phyloP scores from a whole-genome alignment of 495 filamentous ascomycete species.

The Jackrogersella minutella region DNA sequence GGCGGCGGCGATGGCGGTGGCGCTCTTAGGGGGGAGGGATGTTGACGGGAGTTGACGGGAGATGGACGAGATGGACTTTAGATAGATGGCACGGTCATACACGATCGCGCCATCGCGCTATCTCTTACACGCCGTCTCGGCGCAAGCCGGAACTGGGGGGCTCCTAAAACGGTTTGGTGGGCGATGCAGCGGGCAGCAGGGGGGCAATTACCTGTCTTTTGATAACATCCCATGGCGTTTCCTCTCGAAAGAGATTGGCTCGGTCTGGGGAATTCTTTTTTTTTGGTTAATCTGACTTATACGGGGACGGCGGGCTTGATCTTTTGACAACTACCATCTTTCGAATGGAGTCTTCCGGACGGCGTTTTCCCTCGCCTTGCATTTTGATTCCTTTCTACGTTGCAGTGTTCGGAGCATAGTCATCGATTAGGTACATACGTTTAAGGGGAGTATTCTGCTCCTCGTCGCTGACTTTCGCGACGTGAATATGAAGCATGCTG shows the following conservation, averaged over 20 bases:
- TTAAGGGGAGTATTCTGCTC: background rate
- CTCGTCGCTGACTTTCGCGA: slow-evolving; percentile 6
- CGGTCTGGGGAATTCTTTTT: slow-evolving; percentile 16
- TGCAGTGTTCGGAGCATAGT: slow-evolving; percentile 24
- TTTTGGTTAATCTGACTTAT: slow-evolving; percentile 9
- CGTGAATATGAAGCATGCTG: slow-evolving; percentile 20
- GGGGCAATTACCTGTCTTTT: slow-evolving; percentile 23
- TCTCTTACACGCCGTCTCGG: background rate
- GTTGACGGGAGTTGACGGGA: slow-evolving; percentile 7
- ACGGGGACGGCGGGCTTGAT: slow-evolving; percentile 20
- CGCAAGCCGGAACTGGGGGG: background rate
- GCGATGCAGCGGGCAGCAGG: slow-evolving; percentile 12
- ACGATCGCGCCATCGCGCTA: background rate
- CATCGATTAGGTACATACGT: slow-evolving; percentile 30
- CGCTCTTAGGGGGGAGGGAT: slow-evolving; percentile 16
- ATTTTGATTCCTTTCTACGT: slow-evolving; percentile 17
- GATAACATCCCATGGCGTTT: slow-evolving; percentile 31
- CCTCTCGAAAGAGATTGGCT: slow-evolving; percentile 7
- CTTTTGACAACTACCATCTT: slow-evolving; percentile 17
- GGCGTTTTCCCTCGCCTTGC: slow-evolving; percentile 31
- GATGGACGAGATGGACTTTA: slow-evolving; percentile 10
- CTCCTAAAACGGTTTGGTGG: slow-evolving; percentile 13
- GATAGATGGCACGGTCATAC: slow-evolving; percentile 2
- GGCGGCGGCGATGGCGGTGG: slow-evolving; percentile 15
- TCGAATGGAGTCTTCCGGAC: slow-evolving; percentile 28